Conservation (phyloP, 192 early-diverging fungal genomes). For the Podochytrium sp. region DNA sequence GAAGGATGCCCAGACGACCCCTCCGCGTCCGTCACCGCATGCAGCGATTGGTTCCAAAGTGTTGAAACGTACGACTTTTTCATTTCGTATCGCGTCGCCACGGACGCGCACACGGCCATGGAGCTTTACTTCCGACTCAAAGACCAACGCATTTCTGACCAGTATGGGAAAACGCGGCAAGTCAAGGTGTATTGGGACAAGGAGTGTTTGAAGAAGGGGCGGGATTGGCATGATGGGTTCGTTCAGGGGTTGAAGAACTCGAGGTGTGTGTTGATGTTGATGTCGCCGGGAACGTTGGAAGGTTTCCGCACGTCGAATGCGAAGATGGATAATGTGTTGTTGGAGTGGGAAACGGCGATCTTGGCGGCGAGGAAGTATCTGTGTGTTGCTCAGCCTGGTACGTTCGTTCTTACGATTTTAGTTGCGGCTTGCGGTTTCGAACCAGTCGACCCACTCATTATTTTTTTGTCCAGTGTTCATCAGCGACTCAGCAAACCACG, state of each 20-base stretch:
- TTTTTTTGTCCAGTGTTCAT: slow-evolving; percentile 1
- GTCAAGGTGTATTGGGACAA: slow-evolving; percentile 27
- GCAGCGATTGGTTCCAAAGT: slow-evolving; percentile 15
- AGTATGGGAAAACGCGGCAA: slow-evolving; percentile 10
- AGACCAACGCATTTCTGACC: slow-evolving; percentile 23
- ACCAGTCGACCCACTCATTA: not conserved
- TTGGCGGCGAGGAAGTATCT: slow-evolving; percentile 16
- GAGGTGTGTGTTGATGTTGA: slow-evolving; percentile 30
- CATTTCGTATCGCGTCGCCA: slow-evolving; percentile 32
- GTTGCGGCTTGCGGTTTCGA: too few species aligned
- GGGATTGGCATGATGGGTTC: slow-evolving; percentile 36
- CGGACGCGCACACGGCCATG: slow-evolving; percentile 28
- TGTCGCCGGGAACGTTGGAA: slow-evolving; percentile 22
- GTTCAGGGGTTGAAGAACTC: slow-evolving; percentile 35
- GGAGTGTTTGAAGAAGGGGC: slow-evolving; percentile 30
- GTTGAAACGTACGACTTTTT: slow-evolving; percentile 37
- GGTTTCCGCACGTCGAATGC: slow-evolving; percentile 5
- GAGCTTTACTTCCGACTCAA: slow-evolving; percentile 34
- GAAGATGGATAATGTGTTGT: slow-evolving; percentile 28
- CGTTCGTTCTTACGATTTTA: not conserved
- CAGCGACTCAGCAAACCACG: not conserved
- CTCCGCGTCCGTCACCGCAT: slow-evolving; percentile 11
- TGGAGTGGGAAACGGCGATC: slow-evolving; percentile 41
- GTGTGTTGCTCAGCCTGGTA: slow-evolving; percentile 22
- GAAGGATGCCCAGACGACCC: not conserved